Base-by-base conservation (phyloP, 2,329 filamentous ascomycete species). In the Sporothrix curviconia region DNA sequence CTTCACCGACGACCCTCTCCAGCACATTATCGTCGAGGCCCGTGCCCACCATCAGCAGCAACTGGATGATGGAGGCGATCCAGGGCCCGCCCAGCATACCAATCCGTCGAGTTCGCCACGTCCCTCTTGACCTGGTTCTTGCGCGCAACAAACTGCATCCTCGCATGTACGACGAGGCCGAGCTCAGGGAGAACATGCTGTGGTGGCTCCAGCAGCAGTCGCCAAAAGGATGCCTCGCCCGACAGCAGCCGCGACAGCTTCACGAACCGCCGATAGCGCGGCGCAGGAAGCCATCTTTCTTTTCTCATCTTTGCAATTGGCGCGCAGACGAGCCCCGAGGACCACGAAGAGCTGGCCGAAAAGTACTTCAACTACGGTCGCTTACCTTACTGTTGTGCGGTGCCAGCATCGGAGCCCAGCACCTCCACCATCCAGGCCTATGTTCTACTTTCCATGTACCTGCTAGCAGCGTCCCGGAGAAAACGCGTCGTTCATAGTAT, bases 401-500 rank as follows among this genome's bases (percentile, higher is more conserved):
- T 5, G 79, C 80, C 69, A 68, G 82, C 0, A 75, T 78, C 60
- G n/a, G 76, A 81, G 58, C 80, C 80, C 0, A 81, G 76, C 37
- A 67, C 82, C 11, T 72, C 79, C 49, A 70, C 82, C 64, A 75
- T 81, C 4, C 70, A 77, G 15, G 69, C 72, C 0, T 84, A 82
- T 60, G 66, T 82, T 0, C 69, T 83, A 15, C 79, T 84, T 76
- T 74, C 80, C 0, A 82, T 82, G 60, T 84, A 82, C 61, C 79
- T 83, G 75, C 72, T 82, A 3, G 80, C 78, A 0, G 78, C 78
- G 4, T 84, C 81, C 54, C 78, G 79, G 32, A 72, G 81, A 8
- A n/a, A 84, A 84, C 57, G 74, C 81, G 0, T 82, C 82, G 0
- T 85, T 83, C 55, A 83, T 85, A n/a, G 78, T 85, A 85, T 56